phyloP scores from a whole-genome alignment of 148 eudicot genomes.

The Spergularia bocconei region DNA sequence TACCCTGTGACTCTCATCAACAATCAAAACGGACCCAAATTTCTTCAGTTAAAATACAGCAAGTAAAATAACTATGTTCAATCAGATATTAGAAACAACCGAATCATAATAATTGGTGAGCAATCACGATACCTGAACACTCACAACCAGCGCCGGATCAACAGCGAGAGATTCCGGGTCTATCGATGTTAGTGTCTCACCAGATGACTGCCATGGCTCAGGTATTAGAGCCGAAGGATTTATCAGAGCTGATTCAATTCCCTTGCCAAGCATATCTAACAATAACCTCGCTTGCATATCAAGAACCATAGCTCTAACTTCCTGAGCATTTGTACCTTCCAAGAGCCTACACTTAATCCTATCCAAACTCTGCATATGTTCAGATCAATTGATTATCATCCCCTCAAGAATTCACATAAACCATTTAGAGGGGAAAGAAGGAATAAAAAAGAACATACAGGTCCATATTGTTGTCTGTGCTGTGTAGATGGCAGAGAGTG shows the following conservation, averaged over 20 bases:
- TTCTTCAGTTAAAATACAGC: too few species aligned
- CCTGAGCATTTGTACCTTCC: conserved; percentile 96
- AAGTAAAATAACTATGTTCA: too few species aligned
- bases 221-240: conserved; percentile 83
- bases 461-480: conserved; percentile 96
- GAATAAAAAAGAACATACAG: conserved; percentile 47
- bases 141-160: conserved; percentile 71
- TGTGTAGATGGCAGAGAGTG: conserved; percentile 94
- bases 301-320: conserved; percentile 98
- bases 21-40: too few species aligned
- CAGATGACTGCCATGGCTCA: conserved; percentile 94
- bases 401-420: neutral
- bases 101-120: neutral
- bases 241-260: conserved; percentile 86
- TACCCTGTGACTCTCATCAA: too few species aligned
- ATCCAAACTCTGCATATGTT: conserved; percentile 72
- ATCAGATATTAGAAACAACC: neutral
- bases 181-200: conserved; percentile 61
- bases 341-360: conserved; percentile 94
- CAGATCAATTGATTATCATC: conserved; percentile 4
- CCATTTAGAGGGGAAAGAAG: neutral
- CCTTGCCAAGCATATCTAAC: conserved; percentile 97
- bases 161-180: conserved; percentile 95
- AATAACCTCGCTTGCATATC: conserved; percentile 99
- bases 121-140: conserved; percentile 67